These are phyloP conservation scores for Cicer yamashitae DNA, from an alignment of 306 rosid genomes.

Conservation along the genomic window DNA sequence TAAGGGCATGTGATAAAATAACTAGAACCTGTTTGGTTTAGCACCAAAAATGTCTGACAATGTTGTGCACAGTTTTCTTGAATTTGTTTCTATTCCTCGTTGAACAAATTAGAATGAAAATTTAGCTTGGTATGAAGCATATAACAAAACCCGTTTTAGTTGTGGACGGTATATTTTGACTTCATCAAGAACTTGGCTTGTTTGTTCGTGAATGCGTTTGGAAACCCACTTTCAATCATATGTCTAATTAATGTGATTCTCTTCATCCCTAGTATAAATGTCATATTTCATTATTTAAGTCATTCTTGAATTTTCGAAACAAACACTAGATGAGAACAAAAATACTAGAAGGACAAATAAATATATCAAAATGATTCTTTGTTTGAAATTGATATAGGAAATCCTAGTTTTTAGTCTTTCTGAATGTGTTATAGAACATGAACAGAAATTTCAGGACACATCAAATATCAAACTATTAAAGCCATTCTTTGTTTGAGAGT, in stretches of 20 bases:
- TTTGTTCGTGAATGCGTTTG: constrained; percentile 31
- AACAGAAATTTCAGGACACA: not conserved
- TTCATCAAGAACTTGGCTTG: constrained; percentile 20
- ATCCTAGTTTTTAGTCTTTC: constrained; percentile 16
- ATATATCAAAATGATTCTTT: constrained; percentile 6
- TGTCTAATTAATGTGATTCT: constrained; percentile 22
- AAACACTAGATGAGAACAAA: not conserved
- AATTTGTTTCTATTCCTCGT: constrained; percentile 36
- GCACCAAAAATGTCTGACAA: not conserved
- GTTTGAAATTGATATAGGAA: constrained; percentile 6
- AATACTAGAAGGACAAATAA: not conserved
- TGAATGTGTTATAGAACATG: not conserved
- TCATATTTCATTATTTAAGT: constrained; percentile 21
- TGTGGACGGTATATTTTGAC: not conserved
- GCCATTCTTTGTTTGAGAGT: constrained; percentile 27
- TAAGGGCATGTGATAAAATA: constrained; percentile 4
- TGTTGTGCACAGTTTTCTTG: constrained; percentile 18
- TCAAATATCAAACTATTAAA: not conserved
- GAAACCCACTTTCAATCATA: constrained; percentile 31
- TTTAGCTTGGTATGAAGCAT: constrained; percentile 16
- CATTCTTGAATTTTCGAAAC: constrained; percentile 28
- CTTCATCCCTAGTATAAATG: constrained; percentile 17
- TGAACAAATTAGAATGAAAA: constrained; percentile 22
- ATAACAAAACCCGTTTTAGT: constrained; percentile 8
- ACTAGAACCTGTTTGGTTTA: constrained; percentile 20